Evolutionary conservation across 139 green algal species (phyloP).

Genomic region (Micractinium sp.): DNA sequence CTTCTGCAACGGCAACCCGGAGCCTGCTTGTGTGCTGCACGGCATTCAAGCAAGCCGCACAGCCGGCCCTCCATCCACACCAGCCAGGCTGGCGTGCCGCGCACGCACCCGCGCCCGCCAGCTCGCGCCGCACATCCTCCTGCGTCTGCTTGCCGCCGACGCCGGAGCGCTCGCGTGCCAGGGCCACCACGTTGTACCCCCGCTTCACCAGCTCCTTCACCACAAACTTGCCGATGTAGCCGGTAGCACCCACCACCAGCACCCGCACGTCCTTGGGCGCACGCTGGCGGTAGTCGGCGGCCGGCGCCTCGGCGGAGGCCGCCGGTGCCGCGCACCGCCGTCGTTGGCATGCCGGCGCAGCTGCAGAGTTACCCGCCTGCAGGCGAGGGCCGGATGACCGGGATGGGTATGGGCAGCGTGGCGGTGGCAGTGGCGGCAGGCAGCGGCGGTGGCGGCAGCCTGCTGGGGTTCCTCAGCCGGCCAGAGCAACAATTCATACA

Average conservation of each 20-base stretch:
- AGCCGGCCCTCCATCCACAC: neutral
- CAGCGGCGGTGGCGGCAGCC: neutral
- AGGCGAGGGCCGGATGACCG: neutral
- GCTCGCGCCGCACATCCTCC: slow-evolving; percentile 79
- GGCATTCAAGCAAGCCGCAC: neutral
- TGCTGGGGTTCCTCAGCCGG: neutral
- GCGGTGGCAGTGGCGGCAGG: neutral
- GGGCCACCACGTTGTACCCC: slow-evolving; percentile 84
- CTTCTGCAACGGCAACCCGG: too few relatives aligned
- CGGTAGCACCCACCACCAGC: slow-evolving; percentile 93
- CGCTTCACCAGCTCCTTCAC: slow-evolving; percentile 69
- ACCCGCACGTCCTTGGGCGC: slow-evolving; percentile 82
- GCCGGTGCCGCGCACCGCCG: neutral
- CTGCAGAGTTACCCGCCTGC: neutral
- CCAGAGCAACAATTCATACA: neutral
- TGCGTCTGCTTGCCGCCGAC: slow-evolving; percentile 88
- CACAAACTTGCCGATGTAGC: slow-evolving; percentile 97
- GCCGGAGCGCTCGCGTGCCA: slow-evolving; percentile 88
- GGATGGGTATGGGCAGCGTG: neutral
- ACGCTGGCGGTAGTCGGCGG: slow-evolving; percentile 67
- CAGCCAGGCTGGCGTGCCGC: too few relatives aligned
- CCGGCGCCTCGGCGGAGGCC: neutral
- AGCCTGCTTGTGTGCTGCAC: neutral
- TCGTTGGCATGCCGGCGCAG: neutral
- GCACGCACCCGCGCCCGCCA: slow-evolving; percentile 73